Evolutionary conservation across 148 eudicot species (phyloP).

Genomic region (Rheum nobile): DNA sequence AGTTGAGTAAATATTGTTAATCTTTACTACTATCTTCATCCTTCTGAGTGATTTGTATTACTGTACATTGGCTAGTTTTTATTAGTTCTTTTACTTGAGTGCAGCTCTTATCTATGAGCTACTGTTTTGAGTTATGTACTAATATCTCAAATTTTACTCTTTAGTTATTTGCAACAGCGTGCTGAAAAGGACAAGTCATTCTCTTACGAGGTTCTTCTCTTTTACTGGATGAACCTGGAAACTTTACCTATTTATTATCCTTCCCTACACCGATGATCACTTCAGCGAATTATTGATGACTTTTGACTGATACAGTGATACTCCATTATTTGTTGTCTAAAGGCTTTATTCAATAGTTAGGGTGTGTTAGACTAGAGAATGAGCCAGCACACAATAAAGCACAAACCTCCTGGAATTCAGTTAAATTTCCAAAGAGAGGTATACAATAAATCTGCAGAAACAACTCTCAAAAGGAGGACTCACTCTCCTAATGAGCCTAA

Average conservation of each 20-base stretch:
- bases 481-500: background rate
- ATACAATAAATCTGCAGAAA: no score
- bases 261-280: background rate
- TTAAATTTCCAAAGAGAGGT: no score
- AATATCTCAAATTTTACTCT: constrained; percentile 6
- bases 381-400: no score
- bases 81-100: background rate
- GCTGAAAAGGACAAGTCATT: constrained; percentile 66
- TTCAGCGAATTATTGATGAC: background rate
- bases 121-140: background rate
- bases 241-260: background rate
- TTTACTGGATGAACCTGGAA: background rate
- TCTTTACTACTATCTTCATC: background rate
- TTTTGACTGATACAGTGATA: background rate
- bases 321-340: background rate
- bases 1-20: background rate
- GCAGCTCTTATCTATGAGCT: background rate
- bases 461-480: no score
- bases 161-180: constrained; percentile 84
- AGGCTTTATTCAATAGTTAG: background rate
- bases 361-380: background rate
- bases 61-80: background rate
- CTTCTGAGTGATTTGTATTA: background rate
- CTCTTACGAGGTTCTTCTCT: constrained; percentile 75
- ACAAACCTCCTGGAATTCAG: no score